A percentile compares a stretch with the other conserved stretches of the same genome.
phyloP scores from a whole-genome alignment of 228 moss, liverwort and hornwort species.

The Sphagnum magellanicum region DNA sequence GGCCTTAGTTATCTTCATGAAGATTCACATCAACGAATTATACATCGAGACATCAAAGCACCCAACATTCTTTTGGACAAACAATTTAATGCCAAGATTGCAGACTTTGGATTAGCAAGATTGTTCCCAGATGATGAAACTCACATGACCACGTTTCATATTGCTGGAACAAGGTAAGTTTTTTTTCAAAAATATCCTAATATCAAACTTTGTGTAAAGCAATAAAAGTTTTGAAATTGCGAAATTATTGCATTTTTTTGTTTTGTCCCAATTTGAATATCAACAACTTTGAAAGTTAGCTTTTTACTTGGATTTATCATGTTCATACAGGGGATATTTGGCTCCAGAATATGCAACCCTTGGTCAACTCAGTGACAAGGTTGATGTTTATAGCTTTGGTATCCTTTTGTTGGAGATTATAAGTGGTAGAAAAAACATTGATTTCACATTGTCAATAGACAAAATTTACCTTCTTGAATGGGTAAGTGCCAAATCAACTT shows the following conservation, averaged over 20 bases:
- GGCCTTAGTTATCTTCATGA: conserved; percentile 3
- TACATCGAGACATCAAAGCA: conserved; percentile 7
- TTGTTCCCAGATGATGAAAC: background rate
- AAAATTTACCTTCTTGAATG: conserved; percentile 12
- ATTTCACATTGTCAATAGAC: conserved; percentile 2
- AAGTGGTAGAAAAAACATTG: conserved; percentile 3
- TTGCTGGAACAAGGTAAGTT: background rate
- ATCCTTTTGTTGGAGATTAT: conserved; percentile 4
- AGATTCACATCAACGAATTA: conserved; percentile 1
- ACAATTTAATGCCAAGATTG: conserved; percentile 1
- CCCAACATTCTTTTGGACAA: conserved; percentile 5
- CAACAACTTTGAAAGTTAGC: too few species aligned
- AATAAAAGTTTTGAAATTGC: too few species aligned
- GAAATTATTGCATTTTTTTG: too few species aligned
- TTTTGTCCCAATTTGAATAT: too few species aligned
- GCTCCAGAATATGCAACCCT: conserved; percentile 9
- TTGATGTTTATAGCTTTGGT: conserved; percentile 8
- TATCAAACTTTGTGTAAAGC: too few species aligned
- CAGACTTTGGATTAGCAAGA: conserved; percentile 1
- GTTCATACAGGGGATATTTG: background rate
- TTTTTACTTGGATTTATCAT: background rate
- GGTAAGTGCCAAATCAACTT: background rate
- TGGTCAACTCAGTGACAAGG: conserved; percentile 16
- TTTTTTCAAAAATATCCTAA: too few species aligned
- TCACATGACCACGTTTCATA: background rate